Evolutionary conservation across 2,329 filamentous ascomycete species (phyloP).

Genomic region (Colletotrichum costaricense): DNA sequence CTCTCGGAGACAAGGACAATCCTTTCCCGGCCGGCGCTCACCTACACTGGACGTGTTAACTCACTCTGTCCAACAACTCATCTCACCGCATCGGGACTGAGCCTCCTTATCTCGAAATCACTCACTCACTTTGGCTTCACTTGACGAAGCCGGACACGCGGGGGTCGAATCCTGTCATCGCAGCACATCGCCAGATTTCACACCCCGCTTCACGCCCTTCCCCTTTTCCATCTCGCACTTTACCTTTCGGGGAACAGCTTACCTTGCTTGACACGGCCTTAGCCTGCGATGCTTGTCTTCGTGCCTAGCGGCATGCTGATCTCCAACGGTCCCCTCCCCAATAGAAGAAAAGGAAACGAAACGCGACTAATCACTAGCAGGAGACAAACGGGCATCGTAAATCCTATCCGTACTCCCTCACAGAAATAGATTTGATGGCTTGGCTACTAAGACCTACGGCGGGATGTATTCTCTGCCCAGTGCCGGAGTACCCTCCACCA

Average conservation of each 20-base stretch:
- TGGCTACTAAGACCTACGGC: background rate
- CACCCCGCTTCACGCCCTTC: background rate
- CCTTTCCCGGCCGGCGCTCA: slow-evolving; percentile 3
- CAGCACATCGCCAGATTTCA: background rate
- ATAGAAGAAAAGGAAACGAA: background rate
- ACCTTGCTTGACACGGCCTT: background rate
- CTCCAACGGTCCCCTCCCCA: background rate
- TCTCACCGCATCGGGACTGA: background rate
- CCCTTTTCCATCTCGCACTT: background rate
- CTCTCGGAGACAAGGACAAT: slow-evolving; percentile 3
- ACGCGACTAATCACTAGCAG: slow-evolving; percentile 16
- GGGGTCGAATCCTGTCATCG: slow-evolving; percentile 1
- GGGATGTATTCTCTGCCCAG: background rate
- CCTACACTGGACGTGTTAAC: background rate
- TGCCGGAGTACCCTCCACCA: background rate
- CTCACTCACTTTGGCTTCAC: background rate
- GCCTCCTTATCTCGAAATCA: background rate
- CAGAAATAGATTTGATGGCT: slow-evolving; percentile 29
- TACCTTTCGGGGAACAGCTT: background rate
- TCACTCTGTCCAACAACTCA: background rate
- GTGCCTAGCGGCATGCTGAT: background rate
- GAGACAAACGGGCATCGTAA: background rate
- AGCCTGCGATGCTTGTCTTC: background rate
- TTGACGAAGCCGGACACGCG: background rate
- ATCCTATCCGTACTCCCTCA: background rate